Evolutionary conservation across 2,329 filamentous ascomycete species (phyloP).

Genomic region (Plenodomus lindquistii): DNA sequence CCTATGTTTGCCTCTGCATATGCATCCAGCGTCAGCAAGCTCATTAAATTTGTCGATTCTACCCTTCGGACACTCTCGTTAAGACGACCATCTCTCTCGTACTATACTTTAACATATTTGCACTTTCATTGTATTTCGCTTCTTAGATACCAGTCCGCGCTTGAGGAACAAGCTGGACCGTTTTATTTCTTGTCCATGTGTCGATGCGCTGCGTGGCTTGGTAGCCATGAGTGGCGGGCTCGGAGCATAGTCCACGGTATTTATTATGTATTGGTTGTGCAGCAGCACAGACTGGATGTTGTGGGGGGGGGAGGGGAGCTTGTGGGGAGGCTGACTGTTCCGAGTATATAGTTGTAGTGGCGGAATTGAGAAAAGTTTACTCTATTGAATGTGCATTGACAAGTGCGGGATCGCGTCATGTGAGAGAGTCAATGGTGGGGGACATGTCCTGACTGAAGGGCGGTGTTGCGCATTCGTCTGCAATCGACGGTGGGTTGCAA

Average conservation of each 20-base stretch:
- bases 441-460: too few species aligned
- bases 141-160: conserved; percentile 49
- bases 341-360: conserved; percentile 36
- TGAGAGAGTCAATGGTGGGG: too few species aligned
- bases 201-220: conserved; percentile 18
- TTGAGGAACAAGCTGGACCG: conserved; percentile 35
- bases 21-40: conserved; percentile 14
- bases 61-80: conserved; percentile 44
- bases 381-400: not conserved
- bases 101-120: conserved; percentile 35
- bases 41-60: conserved; percentile 23
- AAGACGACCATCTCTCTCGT: conserved; percentile 32
- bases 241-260: conserved; percentile 23
- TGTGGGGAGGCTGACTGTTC: conserved; percentile 33
- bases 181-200: conserved; percentile 30
- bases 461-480: conserved; percentile 27
- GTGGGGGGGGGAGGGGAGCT: conserved; percentile 17
- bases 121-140: conserved; percentile 37
- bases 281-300: conserved; percentile 9
- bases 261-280: conserved; percentile 26
- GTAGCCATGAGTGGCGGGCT: conserved; percentile 18
- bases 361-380: conserved; percentile 34
- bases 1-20: conserved; percentile 21
- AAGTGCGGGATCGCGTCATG: too few species aligned
- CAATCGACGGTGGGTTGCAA: conserved; percentile 20